A percentile compares a stretch with the other conserved stretches of the same genome.
Conservation (phyloP, 805 yeast species). For the Candida krabiensis region DNA sequence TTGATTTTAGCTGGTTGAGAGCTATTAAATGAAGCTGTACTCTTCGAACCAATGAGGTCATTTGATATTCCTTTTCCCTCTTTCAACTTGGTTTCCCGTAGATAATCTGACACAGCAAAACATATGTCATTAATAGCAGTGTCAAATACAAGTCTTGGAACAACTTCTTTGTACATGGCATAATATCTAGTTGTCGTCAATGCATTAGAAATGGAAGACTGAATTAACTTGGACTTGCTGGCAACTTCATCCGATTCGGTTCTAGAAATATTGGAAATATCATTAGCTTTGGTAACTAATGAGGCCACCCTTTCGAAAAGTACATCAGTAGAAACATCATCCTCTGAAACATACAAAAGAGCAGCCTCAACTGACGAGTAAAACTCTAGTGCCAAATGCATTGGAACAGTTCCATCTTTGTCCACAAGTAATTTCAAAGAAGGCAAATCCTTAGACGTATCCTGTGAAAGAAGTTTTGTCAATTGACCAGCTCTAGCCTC, state of each 20-base stretch:
- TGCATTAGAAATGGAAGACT: slow-evolving; percentile 70
- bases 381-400: slow-evolving; percentile 31
- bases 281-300: slow-evolving; percentile 46
- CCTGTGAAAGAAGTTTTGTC: slow-evolving; percentile 8
- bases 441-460: slow-evolving; percentile 7
- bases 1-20: slow-evolving; percentile 9
- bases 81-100: slow-evolving; percentile 51
- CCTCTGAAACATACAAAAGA: slow-evolving; percentile 28
- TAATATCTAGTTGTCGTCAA: slow-evolving; percentile 77
- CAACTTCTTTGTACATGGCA: slow-evolving; percentile 57
- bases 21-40: background rate
- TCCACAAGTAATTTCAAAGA: slow-evolving; percentile 13
- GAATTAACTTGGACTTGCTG: slow-evolving; percentile 48
- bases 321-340: slow-evolving; percentile 33
- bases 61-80: slow-evolving; percentile 5
- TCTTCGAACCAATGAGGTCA: background rate
- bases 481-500: slow-evolving; percentile 38
- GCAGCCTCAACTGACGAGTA: slow-evolving; percentile 50
- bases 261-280: slow-evolving; percentile 35
- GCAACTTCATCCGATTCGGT: slow-evolving; percentile 25
- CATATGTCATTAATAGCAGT: slow-evolving; percentile 75
- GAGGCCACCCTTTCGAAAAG: slow-evolving; percentile 54
- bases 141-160: slow-evolving; percentile 72
- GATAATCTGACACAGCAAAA: slow-evolving; percentile 61
- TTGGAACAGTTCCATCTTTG: slow-evolving; percentile 46